Evolutionary conservation across 2,329 filamentous ascomycete genomes (phyloP), one percentile per base, ranked within the genome.

Genomic region (Alternaria sp.): DNA sequence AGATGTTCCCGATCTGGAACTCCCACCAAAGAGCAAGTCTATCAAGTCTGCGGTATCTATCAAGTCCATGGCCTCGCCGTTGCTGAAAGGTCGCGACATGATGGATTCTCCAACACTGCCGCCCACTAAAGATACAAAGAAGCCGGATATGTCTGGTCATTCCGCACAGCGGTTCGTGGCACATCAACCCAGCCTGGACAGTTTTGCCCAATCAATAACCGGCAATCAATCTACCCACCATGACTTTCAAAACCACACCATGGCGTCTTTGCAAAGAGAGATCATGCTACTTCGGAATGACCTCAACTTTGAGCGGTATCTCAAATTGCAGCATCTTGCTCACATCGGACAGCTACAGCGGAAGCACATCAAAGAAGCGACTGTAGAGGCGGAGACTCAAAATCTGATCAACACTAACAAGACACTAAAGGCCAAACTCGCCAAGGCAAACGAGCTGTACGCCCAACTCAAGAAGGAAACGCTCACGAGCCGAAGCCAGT

Each of bases 271-370:
- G 4, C 89, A 93, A 68, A 87, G 90, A 45, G 90, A 93, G 70
- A 87, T 93, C n/a, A 86, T 93, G 57, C 81, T 94, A 3, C 80
- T 96, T 11, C 89, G 90, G 47, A 96, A 94, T 65, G 92, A 96
- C 70, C 83, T 96, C 46, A 92, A 91, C 68, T 96, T 95, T 73
- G 93, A 96, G 77, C 86, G 91, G 25, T 95, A 93, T 78, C 86
- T 95, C 72, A 95, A 94, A 75, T 88, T 93, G 67, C 92, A 96
- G 73, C 92, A 95, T 76, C 87, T 94, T 68, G 87, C 90, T 2
- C 91, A 95, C 62, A 94, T 96, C 74, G 91, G 91, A 1, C 91
- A 93, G 72, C 81, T 96, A 45, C 90, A 92, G 69, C 86, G 91
- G 13, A 89, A 89, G 65, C 90, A 93, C 62, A 88, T 95, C 67